Evolutionary conservation across 176 grass and related monocot genomes (phyloP).

Genomic region (Rhipidocladum racemiflorum): DNA sequence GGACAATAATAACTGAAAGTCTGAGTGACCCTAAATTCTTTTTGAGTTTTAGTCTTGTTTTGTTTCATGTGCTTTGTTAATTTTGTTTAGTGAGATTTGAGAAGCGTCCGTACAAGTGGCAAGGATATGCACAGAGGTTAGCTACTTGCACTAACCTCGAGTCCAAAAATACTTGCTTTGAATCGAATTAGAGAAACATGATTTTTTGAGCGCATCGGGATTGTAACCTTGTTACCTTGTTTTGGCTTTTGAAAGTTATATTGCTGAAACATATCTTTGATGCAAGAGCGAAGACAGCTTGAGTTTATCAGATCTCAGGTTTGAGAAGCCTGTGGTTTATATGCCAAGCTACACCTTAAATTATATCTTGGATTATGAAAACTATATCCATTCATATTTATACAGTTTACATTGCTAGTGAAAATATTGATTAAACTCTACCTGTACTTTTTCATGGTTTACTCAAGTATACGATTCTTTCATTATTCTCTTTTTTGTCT

Average conservation of each 20-base stretch:
- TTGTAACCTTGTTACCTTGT: constrained; percentile 49
- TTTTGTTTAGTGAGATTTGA: constrained; percentile 8
- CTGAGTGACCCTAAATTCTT: not conserved
- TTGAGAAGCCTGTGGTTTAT: constrained; percentile 77
- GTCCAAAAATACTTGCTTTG: not conserved
- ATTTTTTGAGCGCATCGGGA: constrained; percentile 37
- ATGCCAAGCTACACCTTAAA: constrained; percentile 52
- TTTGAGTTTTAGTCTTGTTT: not conserved
- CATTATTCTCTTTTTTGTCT: constrained; percentile 38
- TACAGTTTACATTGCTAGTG: constrained; percentile 38
- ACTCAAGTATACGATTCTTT: constrained; percentile 25
- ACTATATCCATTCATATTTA: constrained; percentile 37
- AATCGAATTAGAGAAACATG: not conserved
- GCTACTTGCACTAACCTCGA: not conserved
- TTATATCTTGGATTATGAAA: not conserved
- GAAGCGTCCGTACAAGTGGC: constrained; percentile 2
- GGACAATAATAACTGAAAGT: not conserved
- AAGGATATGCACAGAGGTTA: not conserved
- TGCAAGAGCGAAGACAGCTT: constrained; percentile 63
- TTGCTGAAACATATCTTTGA: constrained; percentile 55
- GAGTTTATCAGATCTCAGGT: constrained; percentile 74
- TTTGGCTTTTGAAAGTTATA: constrained; percentile 46
- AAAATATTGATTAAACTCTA: constrained; percentile 28
- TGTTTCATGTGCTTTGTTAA: not conserved
- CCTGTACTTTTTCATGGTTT: constrained; percentile 14